A percentile compares a stretch with the other conserved stretches of the same genome.
Conservation (phyloP, 352 stramenopile genomes). For the Thalassiosira hispida region DNA sequence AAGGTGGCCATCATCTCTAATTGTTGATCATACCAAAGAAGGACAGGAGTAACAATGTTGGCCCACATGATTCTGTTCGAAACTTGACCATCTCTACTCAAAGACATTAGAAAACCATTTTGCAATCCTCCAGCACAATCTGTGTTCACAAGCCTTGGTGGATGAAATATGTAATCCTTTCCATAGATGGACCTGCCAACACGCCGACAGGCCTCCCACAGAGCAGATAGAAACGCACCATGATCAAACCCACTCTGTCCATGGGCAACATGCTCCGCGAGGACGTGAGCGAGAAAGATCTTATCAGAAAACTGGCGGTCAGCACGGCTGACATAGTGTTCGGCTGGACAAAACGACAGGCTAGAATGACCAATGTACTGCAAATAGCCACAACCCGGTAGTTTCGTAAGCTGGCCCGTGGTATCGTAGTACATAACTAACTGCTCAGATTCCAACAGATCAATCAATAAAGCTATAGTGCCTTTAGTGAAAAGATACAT, state of each 20-base stretch:
- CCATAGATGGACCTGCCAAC: not conserved
- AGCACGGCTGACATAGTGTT: too few species aligned
- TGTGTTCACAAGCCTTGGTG: not conserved
- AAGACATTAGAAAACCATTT: not conserved
- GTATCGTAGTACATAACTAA: not conserved
- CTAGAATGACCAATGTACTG: not conserved
- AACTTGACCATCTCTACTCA: not conserved
- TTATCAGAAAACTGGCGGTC: too few species aligned
- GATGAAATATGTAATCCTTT: not conserved
- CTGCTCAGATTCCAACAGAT: not conserved
- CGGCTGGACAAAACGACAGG: not conserved
- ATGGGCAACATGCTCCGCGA: not conserved
- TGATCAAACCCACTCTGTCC: not conserved
- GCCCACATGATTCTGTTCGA: not conserved
- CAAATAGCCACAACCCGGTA: not conserved
- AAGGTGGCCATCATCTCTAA: too few species aligned
- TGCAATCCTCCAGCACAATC: constrained; percentile 1
- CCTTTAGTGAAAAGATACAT: not conserved
- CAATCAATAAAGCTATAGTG: not conserved
- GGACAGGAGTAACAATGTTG: not conserved
- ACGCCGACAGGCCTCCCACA: not conserved
- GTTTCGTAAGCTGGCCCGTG: not conserved
- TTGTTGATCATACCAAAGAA: not conserved
- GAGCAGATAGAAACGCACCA: not conserved
- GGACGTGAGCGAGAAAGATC: not conserved